Percentiles rank a stretch among this genome's conserved stretches.
These are phyloP conservation scores for Glycyrrhiza uralensis DNA, from an alignment of 306 rosid species.

Conservation along the genomic window DNA sequence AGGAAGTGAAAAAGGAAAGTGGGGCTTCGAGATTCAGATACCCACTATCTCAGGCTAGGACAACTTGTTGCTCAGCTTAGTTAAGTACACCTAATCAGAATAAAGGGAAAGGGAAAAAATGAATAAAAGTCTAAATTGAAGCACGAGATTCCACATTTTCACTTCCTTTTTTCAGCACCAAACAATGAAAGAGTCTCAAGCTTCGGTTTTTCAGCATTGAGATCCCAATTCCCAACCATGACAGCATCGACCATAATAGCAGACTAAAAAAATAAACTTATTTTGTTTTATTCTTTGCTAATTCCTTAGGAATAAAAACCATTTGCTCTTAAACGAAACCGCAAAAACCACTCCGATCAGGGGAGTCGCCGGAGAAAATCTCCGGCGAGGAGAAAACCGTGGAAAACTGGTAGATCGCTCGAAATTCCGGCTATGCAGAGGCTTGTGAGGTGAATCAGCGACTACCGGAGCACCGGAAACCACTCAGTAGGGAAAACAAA, in stretches of 20 bases:
- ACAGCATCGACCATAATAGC: slow-evolving; percentile 3
- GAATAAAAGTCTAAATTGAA: neutral
- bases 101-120: slow-evolving; percentile 5
- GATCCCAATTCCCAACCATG: slow-evolving; percentile 23
- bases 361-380: neutral
- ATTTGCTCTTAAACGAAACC: no score
- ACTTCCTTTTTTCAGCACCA: neutral
- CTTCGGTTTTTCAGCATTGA: slow-evolving; percentile 2
- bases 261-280: neutral
- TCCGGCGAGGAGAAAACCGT: slow-evolving; percentile 19
- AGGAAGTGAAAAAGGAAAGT: neutral
- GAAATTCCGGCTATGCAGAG: slow-evolving; percentile 19
- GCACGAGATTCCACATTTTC: slow-evolving; percentile 29
- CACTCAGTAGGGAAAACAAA: neutral
- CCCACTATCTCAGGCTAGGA: neutral
- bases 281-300: neutral
- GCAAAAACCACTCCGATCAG: slow-evolving; percentile 33
- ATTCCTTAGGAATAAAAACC: no score
- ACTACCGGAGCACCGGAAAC: slow-evolving; percentile 32
- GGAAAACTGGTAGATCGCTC: slow-evolving; percentile 46
- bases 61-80: neutral
- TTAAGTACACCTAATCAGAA: slow-evolving; percentile 3
- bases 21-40: slow-evolving; percentile 2
- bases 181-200: neutral
- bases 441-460: slow-evolving; percentile 36